These are phyloP conservation scores for Mycena citricolor DNA, from an alignment of 1,284 basidiomycete species.

Conservation along the genomic window DNA sequence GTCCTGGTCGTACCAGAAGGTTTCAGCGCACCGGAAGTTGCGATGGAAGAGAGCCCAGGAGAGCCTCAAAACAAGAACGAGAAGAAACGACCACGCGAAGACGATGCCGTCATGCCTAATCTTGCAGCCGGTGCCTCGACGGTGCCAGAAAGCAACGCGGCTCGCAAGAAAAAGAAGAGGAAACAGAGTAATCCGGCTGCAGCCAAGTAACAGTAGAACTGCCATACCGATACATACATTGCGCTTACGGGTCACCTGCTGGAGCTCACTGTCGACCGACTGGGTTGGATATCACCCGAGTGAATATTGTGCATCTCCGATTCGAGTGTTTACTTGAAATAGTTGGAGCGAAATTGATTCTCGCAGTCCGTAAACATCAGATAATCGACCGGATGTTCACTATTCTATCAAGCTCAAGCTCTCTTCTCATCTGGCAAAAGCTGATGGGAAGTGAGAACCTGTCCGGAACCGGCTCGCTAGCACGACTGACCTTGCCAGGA, in stretches of 20 bases:
- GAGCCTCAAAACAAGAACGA: conserved; percentile 5
- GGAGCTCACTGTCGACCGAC: background rate
- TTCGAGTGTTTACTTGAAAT: background rate
- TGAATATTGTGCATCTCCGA: background rate
- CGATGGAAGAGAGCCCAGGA: background rate
- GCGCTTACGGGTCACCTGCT: too few relatives aligned
- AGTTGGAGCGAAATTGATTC: background rate
- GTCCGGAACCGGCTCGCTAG: background rate
- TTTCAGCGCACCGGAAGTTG: background rate
- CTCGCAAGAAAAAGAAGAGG: conserved; percentile 21
- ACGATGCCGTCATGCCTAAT: conserved; percentile 6
- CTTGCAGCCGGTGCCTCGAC: background rate
- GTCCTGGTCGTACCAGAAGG: conserved; percentile 52
- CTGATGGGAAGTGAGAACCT: conserved; percentile 22
- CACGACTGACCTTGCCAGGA: conserved; percentile 73
- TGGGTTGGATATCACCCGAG: background rate
- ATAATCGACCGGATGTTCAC: background rate
- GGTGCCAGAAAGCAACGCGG: background rate
- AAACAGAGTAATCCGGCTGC: conserved; percentile 18
- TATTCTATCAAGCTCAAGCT: background rate
- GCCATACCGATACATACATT: too few relatives aligned
- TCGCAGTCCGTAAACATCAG: background rate
- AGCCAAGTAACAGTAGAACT: too few relatives aligned
- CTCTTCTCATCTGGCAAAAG: conserved; percentile 31
- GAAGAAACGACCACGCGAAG: conserved; percentile 20